Base-by-base conservation (phyloP, 2,329 filamentous ascomycete genomes). In the Lecanicillium sp. region DNA sequence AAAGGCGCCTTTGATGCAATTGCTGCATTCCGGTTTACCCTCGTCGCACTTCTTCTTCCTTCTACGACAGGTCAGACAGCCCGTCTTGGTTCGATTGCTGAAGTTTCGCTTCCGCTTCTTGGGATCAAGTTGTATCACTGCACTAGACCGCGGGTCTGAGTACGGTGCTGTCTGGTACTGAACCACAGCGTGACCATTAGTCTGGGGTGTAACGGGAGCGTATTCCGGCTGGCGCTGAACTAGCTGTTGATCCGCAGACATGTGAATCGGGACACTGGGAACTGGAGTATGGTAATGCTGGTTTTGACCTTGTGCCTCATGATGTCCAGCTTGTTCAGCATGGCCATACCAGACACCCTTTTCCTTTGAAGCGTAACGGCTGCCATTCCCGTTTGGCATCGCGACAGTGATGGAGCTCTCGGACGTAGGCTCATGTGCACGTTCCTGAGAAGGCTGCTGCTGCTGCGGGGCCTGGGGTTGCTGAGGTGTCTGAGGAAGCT, bases 1-100 rank as follows among this genome's bases (percentile, higher is more conserved):
- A 64, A 97, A 97, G 14, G 87, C 88, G 37, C 93, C 91, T 52
- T 89, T 86, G 48, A 86, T 76, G 68, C 93, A 98, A 61, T 98
- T 97, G 62, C 84, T 86, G 69, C 93, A 97, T 66, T 89, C 83
- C 21, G 93, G 93, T 65, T 95, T 94, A 46, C 79, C 79, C 71
- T 97, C 93, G 62, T 97, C 91, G 62, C 93, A 97, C 69, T 97
- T 97, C 81, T 97, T 97, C 77, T 97, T 97, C 51, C 91, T 79
- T 62, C 81, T 81, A 51, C 91, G 79, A 64, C 91, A 97, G 5
- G 91, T 97, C 67, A 95, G 81, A 65, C 91, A 97, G 26, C 90
- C 90, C 9, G 90, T 96, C 70, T 97, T 97, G 17, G 91, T 96
- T 51, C 91, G 79, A 66, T 96, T 95, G 69, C 89, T 95, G 61